Evolutionary conservation across 2,329 filamentous ascomycete species (phyloP).

Genomic region (Arthrobotrys musiformis): DNA sequence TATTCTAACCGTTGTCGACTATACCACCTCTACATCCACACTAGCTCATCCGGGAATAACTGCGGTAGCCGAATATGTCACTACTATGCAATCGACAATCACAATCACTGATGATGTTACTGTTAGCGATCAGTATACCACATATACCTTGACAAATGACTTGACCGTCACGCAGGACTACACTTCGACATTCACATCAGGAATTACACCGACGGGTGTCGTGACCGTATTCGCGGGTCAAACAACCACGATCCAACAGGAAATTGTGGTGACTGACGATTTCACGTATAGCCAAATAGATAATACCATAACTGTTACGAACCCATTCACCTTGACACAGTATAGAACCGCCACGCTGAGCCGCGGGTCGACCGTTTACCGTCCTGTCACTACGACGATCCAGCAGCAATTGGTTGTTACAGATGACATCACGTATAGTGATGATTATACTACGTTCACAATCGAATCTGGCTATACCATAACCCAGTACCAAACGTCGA

Average conservation of each 20-base stretch:
- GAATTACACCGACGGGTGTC: background rate
- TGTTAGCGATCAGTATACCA: slow-evolving; percentile 5
- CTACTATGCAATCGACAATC: slow-evolving; percentile 2
- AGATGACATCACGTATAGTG: slow-evolving; percentile 25
- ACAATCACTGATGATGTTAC: slow-evolving; percentile 22
- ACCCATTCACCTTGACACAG: slow-evolving; percentile 20
- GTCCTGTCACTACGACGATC: slow-evolving; percentile 10
- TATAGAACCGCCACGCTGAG: slow-evolving; percentile 6
- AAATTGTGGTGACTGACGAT: slow-evolving; percentile 28
- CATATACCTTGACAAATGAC: slow-evolving; percentile 12
- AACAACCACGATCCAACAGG: slow-evolving; percentile 26
- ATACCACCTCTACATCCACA: slow-evolving; percentile 9
- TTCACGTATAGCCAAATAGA: slow-evolving; percentile 19
- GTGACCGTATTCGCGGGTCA: background rate
- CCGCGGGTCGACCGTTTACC: slow-evolving; percentile 6
- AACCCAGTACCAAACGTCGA: slow-evolving; percentile 16
- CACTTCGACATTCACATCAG: background rate
- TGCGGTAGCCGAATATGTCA: background rate
- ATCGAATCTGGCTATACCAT: slow-evolving; percentile 12
- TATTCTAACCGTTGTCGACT: slow-evolving; percentile 12
- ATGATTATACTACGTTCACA: slow-evolving; percentile 23
- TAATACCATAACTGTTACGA: slow-evolving; percentile 15
- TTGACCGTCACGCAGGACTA: slow-evolving; percentile 12
- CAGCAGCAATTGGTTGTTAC: slow-evolving; percentile 18
- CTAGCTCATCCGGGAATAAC: background rate